A percentile compares a stretch with the other conserved stretches of the same genome.
phyloP scores from a whole-genome alignment of 129 eudicot genomes.

The Calendula officinalis region DNA sequence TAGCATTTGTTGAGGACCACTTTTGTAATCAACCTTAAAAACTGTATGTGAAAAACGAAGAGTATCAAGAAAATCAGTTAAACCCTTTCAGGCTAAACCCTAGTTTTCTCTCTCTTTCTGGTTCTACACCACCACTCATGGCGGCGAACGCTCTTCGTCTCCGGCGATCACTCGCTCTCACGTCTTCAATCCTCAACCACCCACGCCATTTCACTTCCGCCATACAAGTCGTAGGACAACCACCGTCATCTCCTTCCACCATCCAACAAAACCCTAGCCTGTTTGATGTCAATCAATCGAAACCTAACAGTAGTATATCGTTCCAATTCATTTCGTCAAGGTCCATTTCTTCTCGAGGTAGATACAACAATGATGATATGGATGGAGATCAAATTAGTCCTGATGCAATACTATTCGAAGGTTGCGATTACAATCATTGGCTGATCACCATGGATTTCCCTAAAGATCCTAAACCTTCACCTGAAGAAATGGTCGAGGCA shows the following conservation, averaged over 20 bases:
- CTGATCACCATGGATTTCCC: conserved; percentile 83
- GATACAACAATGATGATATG: conserved; percentile 28
- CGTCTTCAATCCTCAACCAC: conserved; percentile 40
- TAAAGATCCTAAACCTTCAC: conserved; percentile 48
- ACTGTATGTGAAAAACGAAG: neutral
- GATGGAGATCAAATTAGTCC: conserved; percentile 51
- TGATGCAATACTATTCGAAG: conserved; percentile 78
- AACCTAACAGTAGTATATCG: neutral
- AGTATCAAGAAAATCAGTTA: conserved; percentile 7
- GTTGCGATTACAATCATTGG: conserved; percentile 96
- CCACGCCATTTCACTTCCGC: conserved; percentile 10
- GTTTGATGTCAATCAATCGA: conserved; percentile 6
- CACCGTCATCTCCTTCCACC: conserved; percentile 12
- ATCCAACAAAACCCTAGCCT: conserved; percentile 35
- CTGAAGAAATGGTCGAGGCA: conserved; percentile 67
- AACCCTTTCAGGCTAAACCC: conserved; percentile 39
- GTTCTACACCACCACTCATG: conserved; percentile 31
- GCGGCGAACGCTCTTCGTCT: conserved; percentile 52
- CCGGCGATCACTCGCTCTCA: conserved; percentile 59
- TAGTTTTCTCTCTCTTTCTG: conserved; percentile 12
- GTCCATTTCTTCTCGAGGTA: conserved; percentile 25
- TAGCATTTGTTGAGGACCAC: neutral
- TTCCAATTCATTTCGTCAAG: conserved; percentile 28
- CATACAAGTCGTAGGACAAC: conserved; percentile 23
- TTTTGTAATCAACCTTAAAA: neutral